Conservation (phyloP, 2,329 filamentous ascomycete species). For the Aureobasidium sp. region DNA sequence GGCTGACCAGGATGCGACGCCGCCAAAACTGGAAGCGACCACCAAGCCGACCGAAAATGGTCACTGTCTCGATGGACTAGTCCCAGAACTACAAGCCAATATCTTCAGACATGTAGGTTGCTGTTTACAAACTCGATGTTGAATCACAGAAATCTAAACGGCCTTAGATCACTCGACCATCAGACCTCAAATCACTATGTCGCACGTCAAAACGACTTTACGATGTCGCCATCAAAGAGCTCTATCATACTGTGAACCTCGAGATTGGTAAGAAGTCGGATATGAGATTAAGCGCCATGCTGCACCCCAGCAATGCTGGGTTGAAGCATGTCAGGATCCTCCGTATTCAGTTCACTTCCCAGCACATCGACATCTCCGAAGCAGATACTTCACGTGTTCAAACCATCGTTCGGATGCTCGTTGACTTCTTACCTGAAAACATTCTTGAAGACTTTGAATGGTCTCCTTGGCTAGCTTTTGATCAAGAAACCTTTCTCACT, state of each 20-base stretch:
- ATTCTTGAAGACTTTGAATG: conserved; percentile 45
- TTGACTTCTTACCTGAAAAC: conserved; percentile 44
- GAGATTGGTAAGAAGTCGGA: conserved; percentile 41
- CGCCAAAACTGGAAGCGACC: too few species aligned
- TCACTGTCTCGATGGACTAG: neutral
- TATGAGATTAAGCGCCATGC: conserved; percentile 38
- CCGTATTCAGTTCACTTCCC: conserved; percentile 37
- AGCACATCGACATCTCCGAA: conserved; percentile 32
- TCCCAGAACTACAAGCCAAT: neutral
- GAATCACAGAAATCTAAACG: neutral
- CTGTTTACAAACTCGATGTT: too few species aligned
- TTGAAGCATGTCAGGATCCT: conserved; percentile 41
- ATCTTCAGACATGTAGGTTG: conserved; percentile 8
- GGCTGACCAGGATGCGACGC: neutral
- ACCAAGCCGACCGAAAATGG: neutral
- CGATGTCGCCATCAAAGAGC: conserved; percentile 38
- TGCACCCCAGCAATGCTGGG: conserved; percentile 42
- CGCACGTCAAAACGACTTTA: conserved; percentile 42
- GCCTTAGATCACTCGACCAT: conserved; percentile 37
- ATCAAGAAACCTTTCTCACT: conserved; percentile 41
- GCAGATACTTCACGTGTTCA: conserved; percentile 30
- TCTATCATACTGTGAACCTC: conserved; percentile 42
- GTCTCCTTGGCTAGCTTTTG: conserved; percentile 44
- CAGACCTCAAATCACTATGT: conserved; percentile 42
- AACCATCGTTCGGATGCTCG: conserved; percentile 36